A percentile compares a stretch with the other conserved stretches of the same genome.
Evolutionary conservation across 441 rosid species (phyloP).

Genomic region (Sinapis alba): DNA sequence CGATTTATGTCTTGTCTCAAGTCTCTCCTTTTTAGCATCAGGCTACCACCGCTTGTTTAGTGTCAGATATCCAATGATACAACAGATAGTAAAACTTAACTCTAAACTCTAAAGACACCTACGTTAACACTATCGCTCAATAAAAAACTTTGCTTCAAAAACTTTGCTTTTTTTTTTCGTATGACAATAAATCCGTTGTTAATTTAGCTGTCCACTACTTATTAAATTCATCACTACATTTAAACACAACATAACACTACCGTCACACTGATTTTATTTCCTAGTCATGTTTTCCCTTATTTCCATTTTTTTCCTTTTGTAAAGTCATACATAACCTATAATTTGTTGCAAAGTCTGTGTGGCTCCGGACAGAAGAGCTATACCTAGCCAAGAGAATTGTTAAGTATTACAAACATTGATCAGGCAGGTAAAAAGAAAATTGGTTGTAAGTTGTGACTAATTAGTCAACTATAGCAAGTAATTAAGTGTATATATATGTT

Average conservation of each 20-base stretch:
- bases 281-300: neutral
- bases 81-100: neutral
- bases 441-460: neutral
- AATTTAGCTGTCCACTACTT: too few species aligned
- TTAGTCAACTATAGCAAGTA: neutral
- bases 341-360: neutral
- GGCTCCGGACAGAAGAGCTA: neutral
- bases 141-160: neutral
- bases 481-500: too few species aligned
- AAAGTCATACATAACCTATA: neutral
- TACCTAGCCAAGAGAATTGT: neutral
- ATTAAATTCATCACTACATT: neutral
- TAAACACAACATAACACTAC: neutral
- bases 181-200: neutral
- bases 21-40: too few species aligned
- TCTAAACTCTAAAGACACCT: neutral
- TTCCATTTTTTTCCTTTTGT: neutral
- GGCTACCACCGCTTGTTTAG: too few species aligned
- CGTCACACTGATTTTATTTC: neutral
- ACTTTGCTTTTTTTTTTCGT: neutral
- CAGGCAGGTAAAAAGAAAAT: neutral
- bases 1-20: too few species aligned
- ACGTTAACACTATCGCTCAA: neutral
- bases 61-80: neutral
- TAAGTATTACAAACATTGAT: neutral